Percentiles rank a stretch among this genome's conserved stretches.
Conservation (phyloP, 257 asterid genomes). For the Craterostigma plantagineum region DNA sequence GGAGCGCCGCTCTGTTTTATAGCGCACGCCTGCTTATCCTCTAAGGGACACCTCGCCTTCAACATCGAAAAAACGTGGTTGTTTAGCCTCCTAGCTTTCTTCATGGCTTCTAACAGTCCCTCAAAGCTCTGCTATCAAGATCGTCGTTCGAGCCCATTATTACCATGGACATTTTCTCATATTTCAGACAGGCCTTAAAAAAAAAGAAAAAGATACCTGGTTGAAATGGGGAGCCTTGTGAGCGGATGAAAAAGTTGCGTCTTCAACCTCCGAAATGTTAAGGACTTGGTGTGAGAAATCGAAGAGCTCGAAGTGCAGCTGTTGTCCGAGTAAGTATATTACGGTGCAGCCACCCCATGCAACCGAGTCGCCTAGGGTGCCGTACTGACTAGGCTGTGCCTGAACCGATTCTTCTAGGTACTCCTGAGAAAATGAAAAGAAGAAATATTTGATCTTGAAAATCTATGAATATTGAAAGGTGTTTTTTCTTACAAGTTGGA, state of each 20-base stretch:
- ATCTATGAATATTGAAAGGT: no score
- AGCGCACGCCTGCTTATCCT: slow-evolving; percentile 95
- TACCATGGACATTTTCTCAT: no score
- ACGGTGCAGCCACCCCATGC: slow-evolving; percentile 98
- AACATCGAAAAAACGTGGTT: slow-evolving; percentile 82
- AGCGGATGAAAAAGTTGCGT: slow-evolving; percentile 26
- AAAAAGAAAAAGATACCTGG: no score
- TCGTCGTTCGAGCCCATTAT: no score
- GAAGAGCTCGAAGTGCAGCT: slow-evolving; percentile 75
- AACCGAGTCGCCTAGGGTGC: slow-evolving; percentile 77
- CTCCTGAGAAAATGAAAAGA: slow-evolving; percentile 27
- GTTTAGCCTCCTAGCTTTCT: slow-evolving; percentile 80
- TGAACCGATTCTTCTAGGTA: slow-evolving; percentile 54
- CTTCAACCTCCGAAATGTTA: slow-evolving; percentile 87
- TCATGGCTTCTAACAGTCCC: slow-evolving; percentile 65
- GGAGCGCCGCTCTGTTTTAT: slow-evolving; percentile 93
- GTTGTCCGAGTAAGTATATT: slow-evolving; percentile 88
- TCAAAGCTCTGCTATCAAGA: slow-evolving; percentile 33
- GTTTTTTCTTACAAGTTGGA: slow-evolving; percentile 68
- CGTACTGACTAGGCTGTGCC: slow-evolving; percentile 45
- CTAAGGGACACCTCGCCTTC: slow-evolving; percentile 88
- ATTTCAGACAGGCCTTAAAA: no score
- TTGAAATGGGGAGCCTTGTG: slow-evolving; percentile 27
- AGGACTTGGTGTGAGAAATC: slow-evolving; percentile 97
- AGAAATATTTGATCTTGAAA: no score